These are phyloP conservation scores for Phytopythium boreale DNA, from an alignment of 352 stramenopile species.

Conservation along the genomic window DNA sequence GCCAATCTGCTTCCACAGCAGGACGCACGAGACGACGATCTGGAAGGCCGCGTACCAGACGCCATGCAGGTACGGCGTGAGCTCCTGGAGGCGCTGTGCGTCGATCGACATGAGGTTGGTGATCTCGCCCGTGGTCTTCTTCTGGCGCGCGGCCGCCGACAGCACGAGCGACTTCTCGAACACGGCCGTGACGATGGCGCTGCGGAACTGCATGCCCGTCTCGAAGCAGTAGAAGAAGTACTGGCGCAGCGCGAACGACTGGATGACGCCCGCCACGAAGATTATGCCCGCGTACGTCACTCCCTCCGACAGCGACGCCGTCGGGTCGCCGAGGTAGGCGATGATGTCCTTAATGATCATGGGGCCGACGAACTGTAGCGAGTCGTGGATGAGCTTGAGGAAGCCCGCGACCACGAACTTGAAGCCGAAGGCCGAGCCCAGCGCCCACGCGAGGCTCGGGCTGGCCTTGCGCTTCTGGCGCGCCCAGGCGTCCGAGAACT, in stretches of 20 bases:
- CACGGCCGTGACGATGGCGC: conserved; percentile 66
- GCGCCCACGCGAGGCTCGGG: conserved; percentile 54
- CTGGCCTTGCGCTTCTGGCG: conserved; percentile 21
- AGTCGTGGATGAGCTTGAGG: conserved; percentile 81
- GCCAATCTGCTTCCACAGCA: conserved; percentile 79
- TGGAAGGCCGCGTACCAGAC: conserved; percentile 87
- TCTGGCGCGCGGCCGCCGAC: conserved; percentile 68
- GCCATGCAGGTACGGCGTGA: conserved; percentile 93
- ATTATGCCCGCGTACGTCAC: conserved; percentile 63
- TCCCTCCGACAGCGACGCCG: conserved; percentile 48
- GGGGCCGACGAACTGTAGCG: conserved; percentile 80
- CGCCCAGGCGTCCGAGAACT: conserved; percentile 51
- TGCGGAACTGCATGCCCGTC: conserved; percentile 71
- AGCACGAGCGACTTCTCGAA: conserved; percentile 86
- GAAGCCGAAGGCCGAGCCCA: conserved; percentile 50
- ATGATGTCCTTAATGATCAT: conserved; percentile 87
- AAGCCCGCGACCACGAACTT: conserved; percentile 52
- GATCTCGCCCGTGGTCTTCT: conserved; percentile 92
- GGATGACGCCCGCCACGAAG: conserved; percentile 67
- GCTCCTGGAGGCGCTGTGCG: conserved; percentile 93
- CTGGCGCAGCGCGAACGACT: conserved; percentile 72
- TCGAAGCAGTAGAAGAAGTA: conserved; percentile 89
- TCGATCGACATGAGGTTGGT: conserved; percentile 98
- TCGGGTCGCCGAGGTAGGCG: conserved; percentile 65
- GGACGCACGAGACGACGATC: conserved; percentile 67